Evolutionary conservation across 2,329 filamentous ascomycete genomes (phyloP).

Genomic region (Lojkania enalia): DNA sequence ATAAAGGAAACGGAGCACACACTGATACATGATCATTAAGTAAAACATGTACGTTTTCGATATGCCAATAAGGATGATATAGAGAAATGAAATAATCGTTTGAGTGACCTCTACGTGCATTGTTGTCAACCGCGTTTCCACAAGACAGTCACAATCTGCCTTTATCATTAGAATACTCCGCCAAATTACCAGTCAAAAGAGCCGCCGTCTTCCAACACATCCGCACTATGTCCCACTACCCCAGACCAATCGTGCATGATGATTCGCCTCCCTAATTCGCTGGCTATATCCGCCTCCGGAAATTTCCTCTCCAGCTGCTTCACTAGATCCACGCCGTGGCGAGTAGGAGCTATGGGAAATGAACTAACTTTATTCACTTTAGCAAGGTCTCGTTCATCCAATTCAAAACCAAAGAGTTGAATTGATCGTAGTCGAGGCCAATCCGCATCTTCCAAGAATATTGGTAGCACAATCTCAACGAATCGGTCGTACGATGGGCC

Average conservation of each 20-base stretch:
- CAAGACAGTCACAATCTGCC: too few relatives aligned
- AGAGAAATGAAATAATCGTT: too few relatives aligned
- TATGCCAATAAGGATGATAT: too few relatives aligned
- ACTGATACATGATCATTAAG: too few relatives aligned
- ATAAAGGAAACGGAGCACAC: too few relatives aligned
- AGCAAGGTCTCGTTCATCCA: neutral
- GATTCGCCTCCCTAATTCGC: neutral
- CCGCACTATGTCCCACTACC: neutral
- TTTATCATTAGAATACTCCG: too few relatives aligned
- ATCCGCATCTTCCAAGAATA: constrained; percentile 11
- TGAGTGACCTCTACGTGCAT: too few relatives aligned
- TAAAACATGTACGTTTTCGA: too few relatives aligned
- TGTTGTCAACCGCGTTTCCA: too few relatives aligned
- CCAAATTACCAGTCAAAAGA: too few relatives aligned
- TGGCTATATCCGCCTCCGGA: neutral
- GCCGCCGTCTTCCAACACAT: too few relatives aligned
- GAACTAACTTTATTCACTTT: neutral
- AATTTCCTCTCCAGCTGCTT: neutral
- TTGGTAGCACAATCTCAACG: constrained; percentile 11
- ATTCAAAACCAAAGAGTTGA: constrained; percentile 18
- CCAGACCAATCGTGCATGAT: neutral
- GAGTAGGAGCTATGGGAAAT: neutral
- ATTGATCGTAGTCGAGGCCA: constrained; percentile 14
- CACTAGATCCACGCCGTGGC: neutral
- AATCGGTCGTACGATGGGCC: constrained; percentile 12